These are phyloP conservation scores for Calonectria hongkongensis DNA, from an alignment of 2,329 filamentous ascomycete species.

Conservation along the genomic window DNA sequence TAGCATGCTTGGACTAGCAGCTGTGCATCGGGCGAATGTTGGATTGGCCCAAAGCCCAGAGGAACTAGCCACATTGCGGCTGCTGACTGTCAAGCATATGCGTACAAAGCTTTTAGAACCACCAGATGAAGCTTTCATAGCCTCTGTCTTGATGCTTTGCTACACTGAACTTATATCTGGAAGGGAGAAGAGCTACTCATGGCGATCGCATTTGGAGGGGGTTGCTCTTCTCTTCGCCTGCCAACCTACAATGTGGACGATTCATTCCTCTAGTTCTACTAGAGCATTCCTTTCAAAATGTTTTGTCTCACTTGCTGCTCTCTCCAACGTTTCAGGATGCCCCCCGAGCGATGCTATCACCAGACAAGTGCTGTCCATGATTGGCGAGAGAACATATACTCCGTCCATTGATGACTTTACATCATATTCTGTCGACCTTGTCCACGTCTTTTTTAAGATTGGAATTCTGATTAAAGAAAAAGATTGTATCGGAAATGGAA, in stretches of 20 bases:
- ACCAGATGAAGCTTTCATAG: constrained; percentile 11
- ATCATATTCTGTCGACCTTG: constrained; percentile 7
- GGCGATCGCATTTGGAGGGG: constrained; percentile 31
- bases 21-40: constrained; percentile 19
- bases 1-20: constrained; percentile 16
- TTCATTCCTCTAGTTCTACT: background rate
- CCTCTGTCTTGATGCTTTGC: constrained; percentile 24
- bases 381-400: background rate
- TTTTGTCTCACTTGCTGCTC: constrained; percentile 29
- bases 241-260: background rate
- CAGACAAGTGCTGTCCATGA: background rate
- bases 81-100: constrained; percentile 18
- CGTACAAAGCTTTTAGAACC: background rate
- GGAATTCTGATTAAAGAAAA: background rate
- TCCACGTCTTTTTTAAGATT: constrained; percentile 15
- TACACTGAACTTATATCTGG: constrained; percentile 25
- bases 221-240: constrained; percentile 14
- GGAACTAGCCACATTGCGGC: constrained; percentile 8
- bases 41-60: constrained; percentile 11
- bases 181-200: constrained; percentile 9
- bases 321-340: constrained; percentile 21
- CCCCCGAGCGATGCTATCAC: background rate
- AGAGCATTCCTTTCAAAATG: constrained; percentile 26
- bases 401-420: constrained; percentile 26
- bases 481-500: background rate